These are phyloP conservation scores for Fusarium sp. DNA, from an alignment of 2,329 filamentous ascomycete species.

Conservation along the genomic window DNA sequence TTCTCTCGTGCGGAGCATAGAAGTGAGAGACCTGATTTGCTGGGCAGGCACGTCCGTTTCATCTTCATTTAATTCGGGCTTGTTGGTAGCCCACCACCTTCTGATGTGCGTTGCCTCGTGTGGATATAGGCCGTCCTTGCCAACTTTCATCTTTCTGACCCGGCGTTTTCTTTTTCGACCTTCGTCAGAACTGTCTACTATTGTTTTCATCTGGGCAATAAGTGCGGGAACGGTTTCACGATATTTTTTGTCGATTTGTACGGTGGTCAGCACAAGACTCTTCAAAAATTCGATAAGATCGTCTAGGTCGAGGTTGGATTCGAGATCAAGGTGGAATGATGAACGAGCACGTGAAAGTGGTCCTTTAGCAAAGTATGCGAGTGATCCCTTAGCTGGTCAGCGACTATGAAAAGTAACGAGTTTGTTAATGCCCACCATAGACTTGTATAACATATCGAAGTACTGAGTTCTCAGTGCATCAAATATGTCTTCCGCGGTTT, in stretches of 20 bases:
- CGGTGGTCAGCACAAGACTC: slow-evolving; percentile 73
- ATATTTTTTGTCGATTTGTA: slow-evolving; percentile 83
- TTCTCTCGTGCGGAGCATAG: slow-evolving; percentile 77
- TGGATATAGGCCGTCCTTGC: slow-evolving; percentile 76
- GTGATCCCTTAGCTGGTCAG: slow-evolving; percentile 67
- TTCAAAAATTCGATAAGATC: slow-evolving; percentile 78
- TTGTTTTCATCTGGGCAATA: slow-evolving; percentile 67
- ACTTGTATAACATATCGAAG: slow-evolving; percentile 71
- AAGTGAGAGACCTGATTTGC: slow-evolving; percentile 71
- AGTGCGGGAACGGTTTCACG: slow-evolving; percentile 75
- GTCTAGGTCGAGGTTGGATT: slow-evolving; percentile 69
- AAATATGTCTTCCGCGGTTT: slow-evolving; percentile 66
- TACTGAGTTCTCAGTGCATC: slow-evolving; percentile 70
- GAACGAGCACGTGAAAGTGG: slow-evolving; percentile 80
- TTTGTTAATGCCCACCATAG: slow-evolving; percentile 63
- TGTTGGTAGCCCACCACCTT: slow-evolving; percentile 76
- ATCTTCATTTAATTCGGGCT: slow-evolving; percentile 63
- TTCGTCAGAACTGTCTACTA: slow-evolving; percentile 68
- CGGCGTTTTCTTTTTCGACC: slow-evolving; percentile 62
- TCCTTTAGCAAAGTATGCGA: slow-evolving; percentile 88
- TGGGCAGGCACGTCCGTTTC: slow-evolving; percentile 62
- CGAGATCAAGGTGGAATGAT: slow-evolving; percentile 73
- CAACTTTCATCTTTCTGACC: slow-evolving; percentile 73
- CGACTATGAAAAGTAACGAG: neutral
- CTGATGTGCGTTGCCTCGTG: slow-evolving; percentile 73